Evolutionary conservation across 108 stramenopile genomes (phyloP).

Genomic region (Nitzschia palea): DNA sequence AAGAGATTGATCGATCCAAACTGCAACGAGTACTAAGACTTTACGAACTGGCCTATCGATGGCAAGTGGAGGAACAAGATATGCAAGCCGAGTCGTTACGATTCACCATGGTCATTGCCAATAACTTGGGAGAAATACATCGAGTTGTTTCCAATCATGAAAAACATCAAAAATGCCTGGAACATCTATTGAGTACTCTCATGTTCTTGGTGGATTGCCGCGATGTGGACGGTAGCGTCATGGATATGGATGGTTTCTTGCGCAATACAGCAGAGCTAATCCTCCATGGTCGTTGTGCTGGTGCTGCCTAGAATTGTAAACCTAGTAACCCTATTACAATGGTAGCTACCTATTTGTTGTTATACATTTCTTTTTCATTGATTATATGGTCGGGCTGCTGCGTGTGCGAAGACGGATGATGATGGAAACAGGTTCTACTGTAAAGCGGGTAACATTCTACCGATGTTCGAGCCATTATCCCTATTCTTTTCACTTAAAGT

Average conservation of each 20-base stretch:
- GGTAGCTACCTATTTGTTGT: no score
- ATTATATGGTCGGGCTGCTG: no score
- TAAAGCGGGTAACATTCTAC: no score
- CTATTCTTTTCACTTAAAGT: no score
- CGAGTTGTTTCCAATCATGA: slow-evolving; percentile 16
- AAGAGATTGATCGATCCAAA: not conserved
- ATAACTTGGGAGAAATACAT: slow-evolving; percentile 35
- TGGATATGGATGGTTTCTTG: slow-evolving; percentile 19
- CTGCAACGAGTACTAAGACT: slow-evolving; percentile 12
- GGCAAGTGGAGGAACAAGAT: slow-evolving; percentile 20
- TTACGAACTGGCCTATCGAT: slow-evolving; percentile 28
- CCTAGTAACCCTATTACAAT: no score
- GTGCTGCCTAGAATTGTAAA: slow-evolving; percentile 20
- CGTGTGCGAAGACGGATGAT: no score
- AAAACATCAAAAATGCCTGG: slow-evolving; percentile 26
- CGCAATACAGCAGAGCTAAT: slow-evolving; percentile 17
- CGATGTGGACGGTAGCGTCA: not conserved
- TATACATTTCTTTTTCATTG: no score
- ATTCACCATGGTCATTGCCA: slow-evolving; percentile 32
- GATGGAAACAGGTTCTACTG: no score
- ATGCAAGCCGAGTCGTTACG: slow-evolving; percentile 10
- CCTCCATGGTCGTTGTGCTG: slow-evolving; percentile 7
- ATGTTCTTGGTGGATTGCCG: slow-evolving; percentile 34
- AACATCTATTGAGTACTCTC: slow-evolving; percentile 30
- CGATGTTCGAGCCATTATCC: no score